Percentiles rank a stretch among this genome's conserved stretches.
Evolutionary conservation across 2,329 filamentous ascomycete species (phyloP).

Genomic region (Elsinoe necatrix): DNA sequence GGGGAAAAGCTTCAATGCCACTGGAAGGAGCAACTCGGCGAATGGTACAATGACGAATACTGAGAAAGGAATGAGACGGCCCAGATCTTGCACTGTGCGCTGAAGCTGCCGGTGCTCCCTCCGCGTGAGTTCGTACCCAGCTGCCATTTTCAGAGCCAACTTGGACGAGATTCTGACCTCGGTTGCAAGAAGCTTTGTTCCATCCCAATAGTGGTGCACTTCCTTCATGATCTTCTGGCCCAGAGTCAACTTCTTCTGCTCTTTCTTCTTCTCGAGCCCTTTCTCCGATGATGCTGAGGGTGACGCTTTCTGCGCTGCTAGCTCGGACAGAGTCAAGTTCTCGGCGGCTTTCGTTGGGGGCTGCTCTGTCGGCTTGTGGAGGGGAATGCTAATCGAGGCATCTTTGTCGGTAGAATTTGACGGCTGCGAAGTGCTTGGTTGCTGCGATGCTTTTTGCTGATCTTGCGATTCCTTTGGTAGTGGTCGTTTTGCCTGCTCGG

Average conservation of each 20-base stretch:
- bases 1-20: conserved; percentile 90
- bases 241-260: conserved; percentile 77
- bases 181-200: conserved; percentile 84
- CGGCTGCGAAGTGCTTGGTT: conserved; percentile 20
- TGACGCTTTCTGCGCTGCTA: conserved; percentile 52
- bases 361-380: conserved; percentile 34
- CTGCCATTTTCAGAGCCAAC: conserved; percentile 92
- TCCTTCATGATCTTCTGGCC: conserved; percentile 95
- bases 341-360: conserved; percentile 42
- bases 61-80: conserved; percentile 86
- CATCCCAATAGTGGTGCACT: conserved; percentile 92
- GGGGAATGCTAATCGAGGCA: conserved; percentile 27
- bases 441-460: conserved; percentile 24
- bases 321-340: conserved; percentile 49
- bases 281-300: conserved; percentile 43
- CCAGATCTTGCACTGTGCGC: conserved; percentile 88
- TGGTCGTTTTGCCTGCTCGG: conserved; percentile 82
- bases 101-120: conserved; percentile 88
- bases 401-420: conserved; percentile 18
- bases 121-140: conserved; percentile 89
- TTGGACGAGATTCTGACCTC: conserved; percentile 90
- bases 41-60: conserved; percentile 96
- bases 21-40: conserved; percentile 81
- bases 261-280: conserved; percentile 52
- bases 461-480: conserved; percentile 50